Evolutionary conservation across 2,329 filamentous ascomycete genomes (phyloP), one percentile per base, ranked within the genome.

Genomic region (Alternaria hordeiaustralica): DNA sequence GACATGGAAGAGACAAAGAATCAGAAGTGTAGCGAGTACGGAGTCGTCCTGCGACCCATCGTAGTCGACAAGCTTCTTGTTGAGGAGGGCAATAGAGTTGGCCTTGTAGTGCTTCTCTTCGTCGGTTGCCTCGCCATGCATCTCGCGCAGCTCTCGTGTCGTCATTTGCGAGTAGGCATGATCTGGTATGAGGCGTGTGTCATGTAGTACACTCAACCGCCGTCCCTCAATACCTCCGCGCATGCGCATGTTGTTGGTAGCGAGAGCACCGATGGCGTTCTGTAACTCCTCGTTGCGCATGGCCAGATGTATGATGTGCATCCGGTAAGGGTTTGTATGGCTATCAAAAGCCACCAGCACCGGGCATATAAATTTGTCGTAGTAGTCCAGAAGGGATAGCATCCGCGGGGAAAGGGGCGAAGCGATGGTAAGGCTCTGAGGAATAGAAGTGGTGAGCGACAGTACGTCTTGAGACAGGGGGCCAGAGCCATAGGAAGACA

Each of bases 261-360:
- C 89, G 30, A 97, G 83, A 11, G 94, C 94, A 71, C 94, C 96
- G 73, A 97, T 94, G 57, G 94, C 94, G 79, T 97, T 93, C 76
- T 95, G 93, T n/a, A 97, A 83, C 69, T 92, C 94, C 71, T 91
- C 89, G 79, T 92, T 97, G 63, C 87, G 86, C 68, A 89, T 86
- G 12, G 94, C 93, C 55, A 97, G 85, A 59, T 89, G 89, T 63
- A 97, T 85, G 59, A 97, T 89, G 75, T 96, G 91, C 71, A 90
- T 89, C 65, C 94, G 87, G 78, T 95, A 97, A 1, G 95, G 95
- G 78, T 97, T 97, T 6, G 71, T 59, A 2, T 92, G 91, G 11
- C 90, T 90, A 77, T 98, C 95, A 78, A 97, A 94, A 70, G 94
- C 92, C 55, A 97, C 94, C 80, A 97, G 92, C 63, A 93, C 93